Evolutionary conservation across 2,329 filamentous ascomycete genomes (phyloP).

Genomic region (Exophiala calicioides): DNA sequence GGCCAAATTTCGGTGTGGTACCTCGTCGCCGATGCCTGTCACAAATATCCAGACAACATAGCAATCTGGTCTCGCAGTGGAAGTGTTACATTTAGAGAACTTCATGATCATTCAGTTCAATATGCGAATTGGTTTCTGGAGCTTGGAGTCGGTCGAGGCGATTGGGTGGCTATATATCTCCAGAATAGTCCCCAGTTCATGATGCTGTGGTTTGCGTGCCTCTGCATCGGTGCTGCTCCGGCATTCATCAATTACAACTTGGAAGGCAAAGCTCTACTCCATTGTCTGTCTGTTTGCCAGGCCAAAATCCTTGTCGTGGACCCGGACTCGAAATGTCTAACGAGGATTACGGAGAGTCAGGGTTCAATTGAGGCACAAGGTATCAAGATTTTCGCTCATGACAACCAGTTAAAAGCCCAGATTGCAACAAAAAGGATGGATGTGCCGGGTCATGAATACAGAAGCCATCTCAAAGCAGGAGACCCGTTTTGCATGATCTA

Average conservation of each 20-base stretch:
- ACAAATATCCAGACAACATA: too few relatives aligned
- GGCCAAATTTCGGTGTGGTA: too few relatives aligned
- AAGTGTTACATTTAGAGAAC: too few relatives aligned
- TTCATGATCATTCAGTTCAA: too few relatives aligned
- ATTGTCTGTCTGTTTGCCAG: constrained; percentile 62
- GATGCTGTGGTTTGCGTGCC: constrained; percentile 64
- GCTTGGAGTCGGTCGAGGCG: constrained; percentile 58
- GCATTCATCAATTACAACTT: constrained; percentile 69
- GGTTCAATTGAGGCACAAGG: too few relatives aligned
- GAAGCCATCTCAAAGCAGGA: too few relatives aligned
- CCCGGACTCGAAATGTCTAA: too few relatives aligned
- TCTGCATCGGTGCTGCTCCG: constrained; percentile 67
- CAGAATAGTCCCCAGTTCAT: constrained; percentile 68
- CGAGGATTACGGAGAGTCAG: too few relatives aligned
- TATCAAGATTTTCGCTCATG: too few relatives aligned
- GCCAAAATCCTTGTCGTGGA: constrained; percentile 61
- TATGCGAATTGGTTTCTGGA: constrained; percentile 63
- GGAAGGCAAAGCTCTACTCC: constrained; percentile 61
- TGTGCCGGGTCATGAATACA: constrained; percentile 57
- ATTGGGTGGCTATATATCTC: constrained; percentile 67
- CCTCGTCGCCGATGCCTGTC: too few relatives aligned
- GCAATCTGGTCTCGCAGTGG: too few relatives aligned
- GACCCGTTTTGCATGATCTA: too few relatives aligned
- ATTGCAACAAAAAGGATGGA: constrained; percentile 51
- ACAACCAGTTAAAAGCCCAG: constrained; percentile 48